phyloP scores from a whole-genome alignment of 2,329 filamentous ascomycete species.

The Pseudocercospora musae region DNA sequence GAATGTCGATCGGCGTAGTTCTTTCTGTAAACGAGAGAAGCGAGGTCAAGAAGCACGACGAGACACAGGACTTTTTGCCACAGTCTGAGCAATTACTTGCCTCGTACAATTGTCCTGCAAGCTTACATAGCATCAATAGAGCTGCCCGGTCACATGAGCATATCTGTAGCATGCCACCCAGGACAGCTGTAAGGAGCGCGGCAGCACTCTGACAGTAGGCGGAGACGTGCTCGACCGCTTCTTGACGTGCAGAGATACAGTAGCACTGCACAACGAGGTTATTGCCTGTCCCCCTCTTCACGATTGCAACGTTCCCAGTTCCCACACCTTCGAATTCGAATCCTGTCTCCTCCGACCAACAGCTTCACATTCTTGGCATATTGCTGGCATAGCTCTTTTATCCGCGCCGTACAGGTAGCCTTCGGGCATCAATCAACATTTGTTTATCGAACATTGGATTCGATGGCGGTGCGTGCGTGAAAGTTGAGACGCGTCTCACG shows the following conservation, averaged over 20 bases:
- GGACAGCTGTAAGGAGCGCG: not conserved
- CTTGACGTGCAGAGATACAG: not conserved
- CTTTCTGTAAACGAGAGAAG: not conserved
- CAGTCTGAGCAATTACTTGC: not conserved
- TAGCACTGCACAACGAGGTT: not conserved
- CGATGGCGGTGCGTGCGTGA: not conserved
- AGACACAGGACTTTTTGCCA: not conserved
- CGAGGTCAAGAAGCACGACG: not conserved
- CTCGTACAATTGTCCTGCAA: not conserved
- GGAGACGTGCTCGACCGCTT: not conserved
- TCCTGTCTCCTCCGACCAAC: not conserved
- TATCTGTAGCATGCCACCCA: not conserved
- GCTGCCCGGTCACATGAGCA: not conserved
- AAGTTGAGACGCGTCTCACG: not conserved
- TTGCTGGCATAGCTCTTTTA: not conserved
- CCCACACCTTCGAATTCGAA: too few relatives aligned
- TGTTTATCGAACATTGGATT: not conserved
- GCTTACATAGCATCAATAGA: not conserved
- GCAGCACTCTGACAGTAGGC: not conserved
- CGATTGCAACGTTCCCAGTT: not conserved
- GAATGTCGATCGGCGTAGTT: not conserved
- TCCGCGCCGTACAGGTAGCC: not conserved
- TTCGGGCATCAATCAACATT: not conserved
- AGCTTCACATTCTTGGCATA: not conserved
- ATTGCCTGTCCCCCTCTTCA: not conserved